Evolutionary conservation across 805 yeast species (phyloP), one percentile per base, ranked within the genome.

Genomic region (Lipomyces spencermartinsiae): DNA sequence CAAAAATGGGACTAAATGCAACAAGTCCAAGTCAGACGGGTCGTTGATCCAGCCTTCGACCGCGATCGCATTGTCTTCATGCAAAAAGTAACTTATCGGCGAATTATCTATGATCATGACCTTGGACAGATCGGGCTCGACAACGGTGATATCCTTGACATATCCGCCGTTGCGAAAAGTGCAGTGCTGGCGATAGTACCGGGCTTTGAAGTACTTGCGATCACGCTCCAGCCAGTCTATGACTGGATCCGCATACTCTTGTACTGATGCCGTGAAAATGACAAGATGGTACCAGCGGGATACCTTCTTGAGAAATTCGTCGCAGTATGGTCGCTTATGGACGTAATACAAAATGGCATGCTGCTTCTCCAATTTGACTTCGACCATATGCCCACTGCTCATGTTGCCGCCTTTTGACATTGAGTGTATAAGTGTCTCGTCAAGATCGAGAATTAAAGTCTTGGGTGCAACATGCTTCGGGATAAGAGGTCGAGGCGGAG

Each of bases 31-130:
- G 76, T 95, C 99, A 49, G 89, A 86, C n/a, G 96, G 97, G 78
- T 95, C 99, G 76, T 91, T 92, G 70, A 95, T 92, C 99, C 99
- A 95, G 58, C 99, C 98, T 79, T 93, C 97, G 6, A 95, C 92
- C 80, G 90, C 88, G 29, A 95, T 89, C 1, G 97, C 99, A 75
- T 95, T 95, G 72, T 89, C 89, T 67, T 88, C 91, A 77, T 94
- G 93, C 77, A 86, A 80, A 16, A 92, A 88, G 77, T 91, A 95
- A 75, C 97, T 90, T 33, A 93, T 85, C 0, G 98, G 98, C 10
- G 97, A 92, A 80, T 95, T 95, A 80, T 95, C 99, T 61, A 95
- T 84, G 49, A 95, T 89, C 66, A 94, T 82, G 53, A 91, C 85
- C 73, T 86, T 86, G 68, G 88, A 84, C 63, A 91, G 84, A 75